phyloP scores from a whole-genome alignment of 2,329 filamentous ascomycete genomes.

The Colletotrichum viniferum region DNA sequence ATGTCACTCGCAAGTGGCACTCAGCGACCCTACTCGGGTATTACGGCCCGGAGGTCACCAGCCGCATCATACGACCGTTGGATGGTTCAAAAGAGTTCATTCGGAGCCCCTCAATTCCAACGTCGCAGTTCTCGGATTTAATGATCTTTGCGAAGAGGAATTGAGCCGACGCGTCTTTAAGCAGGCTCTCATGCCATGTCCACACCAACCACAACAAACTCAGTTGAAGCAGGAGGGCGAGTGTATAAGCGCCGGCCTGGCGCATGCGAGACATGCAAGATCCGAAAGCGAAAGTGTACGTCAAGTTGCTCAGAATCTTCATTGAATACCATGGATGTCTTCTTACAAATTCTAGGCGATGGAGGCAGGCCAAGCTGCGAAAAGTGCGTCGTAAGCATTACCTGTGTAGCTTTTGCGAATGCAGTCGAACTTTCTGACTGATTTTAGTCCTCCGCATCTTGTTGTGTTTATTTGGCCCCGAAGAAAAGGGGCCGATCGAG shows the following conservation, averaged over 20 bases:
- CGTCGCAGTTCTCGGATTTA: not conserved
- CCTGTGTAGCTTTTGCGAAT: too few relatives aligned
- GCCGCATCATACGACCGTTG: not conserved
- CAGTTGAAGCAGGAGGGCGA: not conserved
- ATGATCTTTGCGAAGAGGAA: not conserved
- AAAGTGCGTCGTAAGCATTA: not conserved
- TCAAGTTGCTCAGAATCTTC: not conserved
- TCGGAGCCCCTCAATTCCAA: not conserved
- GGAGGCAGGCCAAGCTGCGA: constrained; percentile 5
- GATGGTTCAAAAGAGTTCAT: not conserved
- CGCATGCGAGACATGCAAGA: constrained; percentile 1
- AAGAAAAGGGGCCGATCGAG: not conserved
- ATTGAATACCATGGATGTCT: not conserved
- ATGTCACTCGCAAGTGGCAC: not conserved
- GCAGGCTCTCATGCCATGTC: not conserved
- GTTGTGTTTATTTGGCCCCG: not conserved
- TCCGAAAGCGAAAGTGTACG: not conserved
- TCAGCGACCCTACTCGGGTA: not conserved
- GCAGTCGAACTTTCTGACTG: not conserved
- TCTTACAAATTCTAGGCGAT: not conserved
- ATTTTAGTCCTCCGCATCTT: not conserved
- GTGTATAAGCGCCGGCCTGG: constrained; percentile 7
- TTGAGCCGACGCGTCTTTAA: not conserved
- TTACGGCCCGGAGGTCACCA: not conserved
- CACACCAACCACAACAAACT: not conserved